Percentiles rank a stretch among this genome's conserved stretches.
Conservation (phyloP, 164 flowering plant species). For the Piper betle region DNA sequence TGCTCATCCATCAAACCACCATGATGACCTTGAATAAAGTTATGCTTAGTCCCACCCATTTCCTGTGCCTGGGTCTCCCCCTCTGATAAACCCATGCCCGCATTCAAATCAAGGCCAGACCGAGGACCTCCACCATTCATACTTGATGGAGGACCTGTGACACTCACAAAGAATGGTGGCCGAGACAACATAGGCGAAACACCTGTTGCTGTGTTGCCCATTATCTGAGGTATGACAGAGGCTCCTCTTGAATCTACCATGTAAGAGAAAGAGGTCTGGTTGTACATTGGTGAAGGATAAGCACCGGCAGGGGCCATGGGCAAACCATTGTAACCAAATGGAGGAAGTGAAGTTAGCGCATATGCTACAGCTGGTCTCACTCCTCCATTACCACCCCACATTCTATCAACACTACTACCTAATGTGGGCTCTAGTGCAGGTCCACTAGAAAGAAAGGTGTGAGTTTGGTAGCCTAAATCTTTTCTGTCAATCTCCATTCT, state of each 20-base stretch:
- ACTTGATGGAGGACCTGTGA: slow-evolving; percentile 20
- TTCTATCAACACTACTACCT: slow-evolving; percentile 23
- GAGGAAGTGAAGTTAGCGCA: slow-evolving; percentile 22
- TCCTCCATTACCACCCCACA: slow-evolving; percentile 19
- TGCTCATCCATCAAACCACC: slow-evolving; percentile 39
- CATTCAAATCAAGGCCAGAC: slow-evolving; percentile 44
- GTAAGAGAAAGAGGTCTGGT: slow-evolving; percentile 39
- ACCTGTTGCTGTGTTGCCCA: slow-evolving; percentile 25
- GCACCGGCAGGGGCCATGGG: slow-evolving; percentile 20
- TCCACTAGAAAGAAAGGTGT: slow-evolving; percentile 31
- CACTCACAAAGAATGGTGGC: slow-evolving; percentile 36
- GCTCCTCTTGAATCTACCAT: slow-evolving; percentile 63
- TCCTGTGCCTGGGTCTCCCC: slow-evolving; percentile 27
- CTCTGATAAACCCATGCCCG: slow-evolving; percentile 24
- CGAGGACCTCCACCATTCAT: slow-evolving; percentile 31
- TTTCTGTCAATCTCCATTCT: slow-evolving; percentile 41
- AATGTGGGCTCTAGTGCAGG: slow-evolving; percentile 25
- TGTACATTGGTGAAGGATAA: slow-evolving; percentile 33
- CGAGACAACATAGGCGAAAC: slow-evolving; percentile 28
- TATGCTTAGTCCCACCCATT: slow-evolving; percentile 20
- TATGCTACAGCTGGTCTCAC: slow-evolving; percentile 28
- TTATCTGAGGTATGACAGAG: slow-evolving; percentile 41
- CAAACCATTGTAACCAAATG: slow-evolving; percentile 25
- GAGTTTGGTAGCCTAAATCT: slow-evolving; percentile 23
- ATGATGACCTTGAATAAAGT: slow-evolving; percentile 26